Evolutionary conservation across 2,329 filamentous ascomycete species (phyloP).

Genomic region (Cryphonectria parasitica): DNA sequence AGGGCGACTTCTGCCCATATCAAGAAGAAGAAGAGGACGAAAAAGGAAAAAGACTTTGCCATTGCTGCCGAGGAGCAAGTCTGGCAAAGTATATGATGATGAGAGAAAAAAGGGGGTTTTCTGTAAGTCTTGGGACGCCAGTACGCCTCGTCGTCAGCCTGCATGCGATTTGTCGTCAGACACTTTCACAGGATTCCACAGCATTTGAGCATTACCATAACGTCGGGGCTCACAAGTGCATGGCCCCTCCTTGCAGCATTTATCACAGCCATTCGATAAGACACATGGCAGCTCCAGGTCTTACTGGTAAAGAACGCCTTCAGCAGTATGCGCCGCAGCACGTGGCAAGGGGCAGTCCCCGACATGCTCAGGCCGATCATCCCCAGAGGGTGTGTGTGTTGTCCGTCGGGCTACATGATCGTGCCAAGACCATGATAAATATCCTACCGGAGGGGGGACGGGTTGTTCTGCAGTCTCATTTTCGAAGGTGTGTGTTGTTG

Average conservation of each 20-base stretch:
- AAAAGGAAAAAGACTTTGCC: background rate
- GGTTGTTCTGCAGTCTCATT: background rate
- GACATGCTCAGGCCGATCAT: background rate
- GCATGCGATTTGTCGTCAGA: background rate
- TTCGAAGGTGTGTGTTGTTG: background rate
- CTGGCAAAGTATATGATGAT: background rate
- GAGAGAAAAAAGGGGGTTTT: background rate
- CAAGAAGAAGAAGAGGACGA: too few species aligned
- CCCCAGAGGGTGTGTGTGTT: background rate
- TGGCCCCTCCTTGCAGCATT: background rate
- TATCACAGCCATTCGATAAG: background rate
- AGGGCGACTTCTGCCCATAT: background rate
- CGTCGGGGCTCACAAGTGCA: background rate
- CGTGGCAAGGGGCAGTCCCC: background rate
- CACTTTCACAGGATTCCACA: background rate
- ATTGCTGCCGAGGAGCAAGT: background rate
- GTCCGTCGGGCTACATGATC: background rate
- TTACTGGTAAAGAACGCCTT: background rate
- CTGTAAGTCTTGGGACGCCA: background rate
- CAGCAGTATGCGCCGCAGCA: background rate
- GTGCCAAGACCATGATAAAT: slow-evolving; percentile 5
- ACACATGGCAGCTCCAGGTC: background rate
- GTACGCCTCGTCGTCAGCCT: slow-evolving; percentile 2
- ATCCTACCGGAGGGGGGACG: background rate
- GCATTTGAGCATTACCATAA: background rate